phyloP scores from a whole-genome alignment of 305 asterid genomes.

The Fraxinus latifolia region DNA sequence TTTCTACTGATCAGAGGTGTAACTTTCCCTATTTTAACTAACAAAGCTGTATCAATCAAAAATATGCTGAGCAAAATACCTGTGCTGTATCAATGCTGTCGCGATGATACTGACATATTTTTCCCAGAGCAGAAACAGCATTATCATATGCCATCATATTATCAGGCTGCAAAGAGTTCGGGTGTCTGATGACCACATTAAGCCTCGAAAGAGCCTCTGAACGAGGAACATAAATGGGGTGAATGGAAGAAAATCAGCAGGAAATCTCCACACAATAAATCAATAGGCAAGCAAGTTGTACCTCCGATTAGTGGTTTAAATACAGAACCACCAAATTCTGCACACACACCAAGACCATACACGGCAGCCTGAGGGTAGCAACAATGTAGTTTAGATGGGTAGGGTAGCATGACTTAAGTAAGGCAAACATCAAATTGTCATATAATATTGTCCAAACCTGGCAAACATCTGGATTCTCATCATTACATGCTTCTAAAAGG shows the following conservation, averaged over 20 bases:
- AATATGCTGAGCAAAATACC: slow-evolving; percentile 28
- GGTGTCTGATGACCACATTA: slow-evolving; percentile 70
- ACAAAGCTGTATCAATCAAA: not conserved
- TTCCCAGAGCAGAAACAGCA: slow-evolving; percentile 90
- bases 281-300: slow-evolving; percentile 25
- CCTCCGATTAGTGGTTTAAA: slow-evolving; percentile 87
- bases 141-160: slow-evolving; percentile 87
- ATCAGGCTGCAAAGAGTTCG: slow-evolving; percentile 65
- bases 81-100: slow-evolving; percentile 80
- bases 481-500: slow-evolving; percentile 95
- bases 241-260: not conserved
- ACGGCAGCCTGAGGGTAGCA: slow-evolving; percentile 78
- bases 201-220: slow-evolving; percentile 91
- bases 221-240: slow-evolving; percentile 20
- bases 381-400: slow-evolving; percentile 21
- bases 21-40: not conserved
- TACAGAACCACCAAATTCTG: slow-evolving; percentile 80
- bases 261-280: slow-evolving; percentile 1
- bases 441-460: slow-evolving; percentile 51
- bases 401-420: slow-evolving; percentile 14
- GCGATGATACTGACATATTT: slow-evolving; percentile 83
- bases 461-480: slow-evolving; percentile 82
- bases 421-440: not conserved
- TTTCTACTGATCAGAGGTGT: not conserved
- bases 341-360: slow-evolving; percentile 95